Base-by-base conservation (phyloP, 164 flowering plant genomes). In the Warburgia ugandensis region DNA sequence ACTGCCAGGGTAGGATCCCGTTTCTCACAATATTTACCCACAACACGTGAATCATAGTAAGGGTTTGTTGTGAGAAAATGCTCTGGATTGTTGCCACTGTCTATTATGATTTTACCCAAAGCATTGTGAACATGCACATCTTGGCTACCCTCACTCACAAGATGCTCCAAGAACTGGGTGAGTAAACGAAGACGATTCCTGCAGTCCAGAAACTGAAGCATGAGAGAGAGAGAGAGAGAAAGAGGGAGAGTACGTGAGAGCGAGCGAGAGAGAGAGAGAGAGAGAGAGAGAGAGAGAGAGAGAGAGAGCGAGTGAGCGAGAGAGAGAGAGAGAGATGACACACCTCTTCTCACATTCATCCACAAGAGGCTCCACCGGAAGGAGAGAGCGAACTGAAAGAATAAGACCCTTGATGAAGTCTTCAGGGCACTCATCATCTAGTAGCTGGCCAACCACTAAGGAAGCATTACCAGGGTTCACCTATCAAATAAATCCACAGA, bases 101-200 rank as follows among this genome's bases (percentile, higher is more conserved):
- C 99, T 45, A 94, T 94, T 41, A 94, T 94, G 42, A 94, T 94
- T 76, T 94, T 94, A 60, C 99, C 99, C 68, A 94, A 63, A 48
- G 99, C 99, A 79, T 94, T 94, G 72, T 94, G 99, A 20, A 94
- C 99, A 73, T 94, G 99, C 29, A 94, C 97, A 73, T 94, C 99
- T 65, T 85, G 96, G 73, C 99, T 94, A 68, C 99, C 99, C 68
- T 94, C 99, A 70, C 94, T 94, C 67, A 89, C 97, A 54, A 94
- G 94, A 79, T 94, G 99, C 84, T 94, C 99, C 72, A 94, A 64
- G 69, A 94, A 94, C 64, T 94, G 99, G 43, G 99, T 86, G 7
- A 94, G 96, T 30, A 94, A 70, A 6, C 96, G 97, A 39, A 94
- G 86, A 7, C 97, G 97, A 62, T 94, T 94, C 76, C 99, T 94